phyloP scores from a whole-genome alignment of 169 alveolate genomes.

The Plasmodium coatneyi region DNA sequence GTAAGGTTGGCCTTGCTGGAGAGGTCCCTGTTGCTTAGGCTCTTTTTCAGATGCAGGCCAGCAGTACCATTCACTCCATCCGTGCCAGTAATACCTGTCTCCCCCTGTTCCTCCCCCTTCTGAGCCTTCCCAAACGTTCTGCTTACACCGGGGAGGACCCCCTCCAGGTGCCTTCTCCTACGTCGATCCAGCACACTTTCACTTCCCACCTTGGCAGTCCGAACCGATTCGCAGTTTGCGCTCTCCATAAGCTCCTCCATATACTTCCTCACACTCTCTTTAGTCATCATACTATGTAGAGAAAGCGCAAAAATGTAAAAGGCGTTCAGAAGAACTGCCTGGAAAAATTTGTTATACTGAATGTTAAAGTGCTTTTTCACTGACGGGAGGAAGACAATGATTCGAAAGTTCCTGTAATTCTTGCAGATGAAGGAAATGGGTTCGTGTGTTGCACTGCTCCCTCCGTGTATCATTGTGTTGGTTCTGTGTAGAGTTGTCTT shows the following conservation, averaged over 20 bases:
- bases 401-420: constrained; percentile 34
- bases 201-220: not conserved
- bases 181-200: not conserved
- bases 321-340: constrained; percentile 47
- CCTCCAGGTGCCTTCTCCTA: not conserved
- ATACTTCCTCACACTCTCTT: constrained; percentile 31
- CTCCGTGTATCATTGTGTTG: not conserved
- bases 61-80: not conserved
- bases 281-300: constrained; percentile 42
- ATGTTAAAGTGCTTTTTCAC: constrained; percentile 55
- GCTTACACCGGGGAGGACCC: not conserved
- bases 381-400: constrained; percentile 58
- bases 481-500: not conserved
- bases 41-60: not conserved
- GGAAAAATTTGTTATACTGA: constrained; percentile 69
- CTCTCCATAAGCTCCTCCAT: constrained; percentile 32
- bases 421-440: constrained; percentile 17
- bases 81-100: not conserved
- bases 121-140: too few relatives aligned
- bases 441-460: not conserved
- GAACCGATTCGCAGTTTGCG: not conserved
- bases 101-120: too few relatives aligned
- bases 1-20: not conserved
- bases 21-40: not conserved
- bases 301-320: constrained; percentile 53